Evolutionary conservation across 2,329 filamentous ascomycete species (phyloP), one percentile per base, ranked within the genome.

Genomic region (Aureobasidium sp.): DNA sequence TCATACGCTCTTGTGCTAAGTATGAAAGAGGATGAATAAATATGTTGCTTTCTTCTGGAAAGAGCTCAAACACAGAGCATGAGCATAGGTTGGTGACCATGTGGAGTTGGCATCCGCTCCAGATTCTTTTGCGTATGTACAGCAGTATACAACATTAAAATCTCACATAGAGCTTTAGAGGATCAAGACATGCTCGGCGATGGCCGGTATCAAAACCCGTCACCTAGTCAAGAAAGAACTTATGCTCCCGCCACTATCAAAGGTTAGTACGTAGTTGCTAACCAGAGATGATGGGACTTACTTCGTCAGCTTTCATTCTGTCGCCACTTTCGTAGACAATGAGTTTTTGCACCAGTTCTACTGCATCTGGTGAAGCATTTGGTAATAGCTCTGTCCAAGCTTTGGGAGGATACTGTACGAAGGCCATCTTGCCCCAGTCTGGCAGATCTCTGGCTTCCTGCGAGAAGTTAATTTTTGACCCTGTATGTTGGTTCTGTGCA

Each of bases 371-470:
- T 2, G 84, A 81, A 0, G 85, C 81, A 5, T 78, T 80, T 0
- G 84, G 84, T 45, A 97, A 75, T 20, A 97, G 78, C 1, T 83
- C 81, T 1, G 84, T 79, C 91, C 92, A 97, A 0, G 78, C 65
- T 65, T 82, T 82, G 0, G 79, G 74, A 4, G 86, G 82, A 70
- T 96, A 97, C 15, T 85, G 79, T 44, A 86, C 83, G 76, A 96
- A 99, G 73, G 91, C 75, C 71, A 88, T 84, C 70, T 88, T 95
- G 15, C 92, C 89, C 82, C 96, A 99, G 20, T 96, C 94, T 0
- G 89, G 88, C 69, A 95, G 88, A 1, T 71, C 70, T 12, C 75
- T 75, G 5, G 90, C 88, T 74, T 92, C 81, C 79, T 81, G 63
- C 9, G 1, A 9, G 11, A n/a, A 7, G 20, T 59, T n/a, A 59